Evolutionary conservation across 2,329 filamentous ascomycete species (phyloP).

Genomic region (Helminthosporium solani): DNA sequence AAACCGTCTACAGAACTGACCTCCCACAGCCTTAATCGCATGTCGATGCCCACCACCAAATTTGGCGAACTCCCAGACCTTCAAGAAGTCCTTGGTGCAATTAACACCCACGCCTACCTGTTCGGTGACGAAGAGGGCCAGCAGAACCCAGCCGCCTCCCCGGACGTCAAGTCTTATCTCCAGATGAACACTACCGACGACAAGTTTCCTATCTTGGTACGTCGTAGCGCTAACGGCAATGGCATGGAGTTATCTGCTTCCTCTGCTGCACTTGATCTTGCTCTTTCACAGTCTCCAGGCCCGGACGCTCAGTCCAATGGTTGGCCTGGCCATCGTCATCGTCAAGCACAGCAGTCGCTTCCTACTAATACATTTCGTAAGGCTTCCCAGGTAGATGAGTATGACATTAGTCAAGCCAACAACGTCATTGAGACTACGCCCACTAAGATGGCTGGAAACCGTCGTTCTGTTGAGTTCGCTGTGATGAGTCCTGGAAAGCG

Average conservation of each 20-base stretch:
- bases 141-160: slow-evolving; percentile 55
- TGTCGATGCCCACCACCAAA: slow-evolving; percentile 84
- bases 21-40: slow-evolving; percentile 71
- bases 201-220: slow-evolving; percentile 80
- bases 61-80: slow-evolving; percentile 56
- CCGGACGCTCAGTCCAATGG: slow-evolving; percentile 59
- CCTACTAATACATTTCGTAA: slow-evolving; percentile 56
- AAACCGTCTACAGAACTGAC: slow-evolving; percentile 16
- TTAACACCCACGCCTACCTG: slow-evolving; percentile 81
- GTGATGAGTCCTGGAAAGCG: slow-evolving; percentile 44
- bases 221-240: slow-evolving; percentile 60
- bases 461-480: slow-evolving; percentile 50
- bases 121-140: slow-evolving; percentile 70
- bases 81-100: slow-evolving; percentile 66
- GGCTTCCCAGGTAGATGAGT: slow-evolving; percentile 39
- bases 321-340: slow-evolving; percentile 65
- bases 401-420: slow-evolving; percentile 37
- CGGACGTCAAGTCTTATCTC: slow-evolving; percentile 68
- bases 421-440: slow-evolving; percentile 45
- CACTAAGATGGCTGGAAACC: slow-evolving; percentile 45
- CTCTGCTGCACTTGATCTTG: slow-evolving; percentile 77
- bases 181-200: slow-evolving; percentile 75
- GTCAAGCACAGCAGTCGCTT: slow-evolving; percentile 62
- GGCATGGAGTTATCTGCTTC: slow-evolving; percentile 72
- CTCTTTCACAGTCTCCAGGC: slow-evolving; percentile 66